Base-by-base conservation (phyloP, 1,284 basidiomycete species). In the Grifola frondosa region DNA sequence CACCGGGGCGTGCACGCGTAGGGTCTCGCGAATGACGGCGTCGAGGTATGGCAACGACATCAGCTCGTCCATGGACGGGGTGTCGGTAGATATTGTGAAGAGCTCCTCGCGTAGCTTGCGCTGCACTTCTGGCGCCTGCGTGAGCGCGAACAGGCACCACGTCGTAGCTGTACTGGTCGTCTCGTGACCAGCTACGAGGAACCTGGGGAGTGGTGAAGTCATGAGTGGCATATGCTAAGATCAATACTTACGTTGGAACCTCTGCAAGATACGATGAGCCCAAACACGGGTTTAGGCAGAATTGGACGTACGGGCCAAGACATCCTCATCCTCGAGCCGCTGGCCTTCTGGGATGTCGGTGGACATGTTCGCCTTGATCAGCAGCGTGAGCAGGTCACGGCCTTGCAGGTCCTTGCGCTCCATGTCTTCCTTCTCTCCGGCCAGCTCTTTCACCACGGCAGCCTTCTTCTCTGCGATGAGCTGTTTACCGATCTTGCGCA, bases 1-100 rank as follows among this genome's bases (percentile, higher is more conserved):
- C 0, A 88, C 82, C 2, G 88, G 87, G 0, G 80, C 55, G 52
- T 84, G 71, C 8, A 90, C 52, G n/a, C 90, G 75, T 24, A 93
- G 65, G 0, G 74, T 71, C 63, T 94, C 91, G 22, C 82, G 76
- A 4, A 88, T 70, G 12, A 91, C 81, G n/a, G 68, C 66, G 48
- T 85, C 83, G 10, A 85, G 77, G 53, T 84, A 84, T 2, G 75
- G 73, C 9, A 85, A 65, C 1, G 68, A 62, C 43, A 76, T 74
- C 16, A 85, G 67, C 40, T 82, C 71, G 16, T 84, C 82, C 77
- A 82, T 80, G 0, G 74, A 71, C 1, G 65, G 66, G 0, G 37
- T 53, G 11, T 65, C 61, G 4, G 57, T 60, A 7, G 47, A 28
- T 5, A 81, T 56, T 0, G 64, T 57, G 7, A 70, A 54, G 1